These are phyloP conservation scores for Penicillium sumatraense DNA, from an alignment of 2,329 filamentous ascomycete species.

Conservation along the genomic window DNA sequence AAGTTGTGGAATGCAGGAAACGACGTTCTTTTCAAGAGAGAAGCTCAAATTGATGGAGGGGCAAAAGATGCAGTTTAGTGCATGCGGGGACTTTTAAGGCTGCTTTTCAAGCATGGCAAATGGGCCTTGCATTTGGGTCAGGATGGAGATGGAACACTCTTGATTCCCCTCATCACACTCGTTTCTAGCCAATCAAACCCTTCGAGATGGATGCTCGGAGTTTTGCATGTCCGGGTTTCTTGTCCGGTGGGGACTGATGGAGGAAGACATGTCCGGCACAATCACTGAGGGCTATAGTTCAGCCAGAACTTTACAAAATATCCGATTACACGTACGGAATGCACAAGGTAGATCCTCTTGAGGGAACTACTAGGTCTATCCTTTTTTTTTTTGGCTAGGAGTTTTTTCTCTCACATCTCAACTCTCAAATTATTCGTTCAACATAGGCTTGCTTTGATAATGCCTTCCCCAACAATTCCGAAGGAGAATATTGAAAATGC, in stretches of 20 bases:
- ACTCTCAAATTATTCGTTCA: background rate
- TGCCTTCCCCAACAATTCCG: constrained; percentile 4
- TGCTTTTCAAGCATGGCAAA: background rate
- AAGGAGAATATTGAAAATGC: constrained; percentile 7
- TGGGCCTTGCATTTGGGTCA: constrained; percentile 3
- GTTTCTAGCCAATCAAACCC: constrained; percentile 6
- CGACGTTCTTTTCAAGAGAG: background rate
- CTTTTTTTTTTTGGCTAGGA: background rate
- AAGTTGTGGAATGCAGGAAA: background rate
- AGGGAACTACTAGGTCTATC: too few species aligned
- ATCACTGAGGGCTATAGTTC: background rate
- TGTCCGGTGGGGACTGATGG: constrained; percentile 5
- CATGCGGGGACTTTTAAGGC: constrained; percentile 14
- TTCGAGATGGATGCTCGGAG: constrained; percentile 4
- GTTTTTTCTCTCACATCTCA: background rate
- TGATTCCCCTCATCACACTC: constrained; percentile 6
- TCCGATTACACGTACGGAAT: too few species aligned
- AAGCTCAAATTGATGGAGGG: constrained; percentile 4
- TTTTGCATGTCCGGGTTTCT: constrained; percentile 11
- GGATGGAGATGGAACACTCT: constrained; percentile 5
- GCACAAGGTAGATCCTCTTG: background rate
- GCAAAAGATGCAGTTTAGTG: constrained; percentile 7
- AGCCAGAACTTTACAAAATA: background rate
- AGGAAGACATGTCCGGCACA: constrained; percentile 22
- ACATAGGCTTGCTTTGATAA: background rate